Percentiles rank a stretch among this genome's conserved stretches.
Evolutionary conservation across 1,284 basidiomycete genomes (phyloP).

Genomic region (Abortiporus biennis): DNA sequence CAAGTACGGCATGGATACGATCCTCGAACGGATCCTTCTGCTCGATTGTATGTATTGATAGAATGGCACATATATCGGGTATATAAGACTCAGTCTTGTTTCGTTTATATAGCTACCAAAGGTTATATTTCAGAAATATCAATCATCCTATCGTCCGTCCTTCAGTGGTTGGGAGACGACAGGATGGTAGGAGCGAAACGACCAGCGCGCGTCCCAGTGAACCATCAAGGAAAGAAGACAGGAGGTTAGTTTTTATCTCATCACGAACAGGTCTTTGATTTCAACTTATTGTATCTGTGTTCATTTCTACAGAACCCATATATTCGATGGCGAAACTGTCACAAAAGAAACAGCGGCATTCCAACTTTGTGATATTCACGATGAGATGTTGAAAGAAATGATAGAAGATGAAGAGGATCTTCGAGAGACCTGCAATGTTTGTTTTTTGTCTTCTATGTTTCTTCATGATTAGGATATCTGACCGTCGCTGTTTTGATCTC

Average conservation of each 20-base stretch:
- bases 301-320: constrained; percentile 69
- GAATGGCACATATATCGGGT: background rate
- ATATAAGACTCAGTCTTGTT: background rate
- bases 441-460: constrained; percentile 24
- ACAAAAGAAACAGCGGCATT: constrained; percentile 85
- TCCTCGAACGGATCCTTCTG: constrained; percentile 65
- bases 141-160: constrained; percentile 73
- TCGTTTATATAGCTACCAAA: constrained; percentile 75
- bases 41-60: constrained; percentile 58
- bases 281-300: background rate
- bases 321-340: constrained; percentile 82
- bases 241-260: constrained; percentile 15
- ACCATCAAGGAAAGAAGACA: constrained; percentile 18
- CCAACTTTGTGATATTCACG: constrained; percentile 88
- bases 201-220: constrained; percentile 15
- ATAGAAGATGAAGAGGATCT: constrained; percentile 69
- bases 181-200: constrained; percentile 37
- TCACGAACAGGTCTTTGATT: background rate
- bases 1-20: constrained; percentile 88
- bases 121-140: constrained; percentile 78
- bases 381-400: constrained; percentile 75
- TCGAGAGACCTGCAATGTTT: constrained; percentile 66
- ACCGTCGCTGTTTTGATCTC: too few species aligned
- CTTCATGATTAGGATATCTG: background rate
- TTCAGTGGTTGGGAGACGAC: constrained; percentile 61